phyloP scores from a whole-genome alignment of 2,329 filamentous ascomycete genomes.

The Furcasterigmium sp. region DNA sequence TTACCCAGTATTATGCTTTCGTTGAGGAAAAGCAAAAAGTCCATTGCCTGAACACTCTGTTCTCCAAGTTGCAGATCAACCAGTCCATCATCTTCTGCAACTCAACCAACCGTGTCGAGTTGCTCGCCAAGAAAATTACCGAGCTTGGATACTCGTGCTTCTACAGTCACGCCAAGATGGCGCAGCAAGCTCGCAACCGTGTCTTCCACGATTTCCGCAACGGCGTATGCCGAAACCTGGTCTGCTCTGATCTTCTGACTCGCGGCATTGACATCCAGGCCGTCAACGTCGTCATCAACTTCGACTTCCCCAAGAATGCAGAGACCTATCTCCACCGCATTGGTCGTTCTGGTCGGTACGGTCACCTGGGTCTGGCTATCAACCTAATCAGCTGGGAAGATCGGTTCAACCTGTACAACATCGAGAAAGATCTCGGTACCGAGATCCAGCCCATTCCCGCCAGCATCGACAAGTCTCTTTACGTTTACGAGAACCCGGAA shows the following conservation, averaged over 20 bases:
- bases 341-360: constrained; percentile 93
- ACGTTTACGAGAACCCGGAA: constrained; percentile 96
- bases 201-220: constrained; percentile 99
- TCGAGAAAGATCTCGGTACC: constrained; percentile 93
- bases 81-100: constrained; percentile 99
- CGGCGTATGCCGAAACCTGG: constrained; percentile 93
- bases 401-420: constrained; percentile 97
- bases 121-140: constrained; percentile 98
- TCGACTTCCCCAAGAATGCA: constrained; percentile 98
- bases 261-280: constrained; percentile 99
- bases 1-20: constrained; percentile 98
- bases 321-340: constrained; percentile 99
- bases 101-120: constrained; percentile 95
- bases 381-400: constrained; percentile 99
- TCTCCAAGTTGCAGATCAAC: constrained; percentile 98
- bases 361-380: constrained; percentile 94
- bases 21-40: constrained; percentile 99
- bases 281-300: constrained; percentile 99
- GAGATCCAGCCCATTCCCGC: constrained; percentile 96
- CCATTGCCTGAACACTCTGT: constrained; percentile 96
- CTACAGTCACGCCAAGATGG: constrained; percentile 98
- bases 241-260: constrained; percentile 95
- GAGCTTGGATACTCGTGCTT: constrained; percentile 99
- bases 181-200: constrained; percentile 92
- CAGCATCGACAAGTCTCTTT: constrained; percentile 94